Percentiles rank a stretch among this genome's conserved stretches.
Conservation (phyloP, 176 grass and related monocot species). For the Phoenix roebelenii region DNA sequence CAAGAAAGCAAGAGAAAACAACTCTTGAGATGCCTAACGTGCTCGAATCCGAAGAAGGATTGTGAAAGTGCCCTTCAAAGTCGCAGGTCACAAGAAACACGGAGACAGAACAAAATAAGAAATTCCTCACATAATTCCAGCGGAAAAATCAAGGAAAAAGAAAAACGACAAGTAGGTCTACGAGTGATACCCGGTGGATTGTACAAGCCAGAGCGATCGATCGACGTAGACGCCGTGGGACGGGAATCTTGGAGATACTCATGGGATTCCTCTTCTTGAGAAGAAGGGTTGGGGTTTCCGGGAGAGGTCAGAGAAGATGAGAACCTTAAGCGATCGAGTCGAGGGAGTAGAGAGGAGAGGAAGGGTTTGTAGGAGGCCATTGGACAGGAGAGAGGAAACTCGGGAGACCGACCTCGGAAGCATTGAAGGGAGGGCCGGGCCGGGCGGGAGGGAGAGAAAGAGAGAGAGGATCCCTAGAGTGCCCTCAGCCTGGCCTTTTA, state of each 20-base stretch:
- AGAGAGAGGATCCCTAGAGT: too few relatives aligned
- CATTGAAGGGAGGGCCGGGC: conserved; percentile 14
- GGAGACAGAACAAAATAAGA: conserved; percentile 2
- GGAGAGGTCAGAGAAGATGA: not conserved
- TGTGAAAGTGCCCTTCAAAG: conserved; percentile 56
- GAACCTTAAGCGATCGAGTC: not conserved
- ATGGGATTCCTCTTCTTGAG: conserved; percentile 9
- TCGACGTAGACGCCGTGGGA: conserved; percentile 24
- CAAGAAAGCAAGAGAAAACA: too few relatives aligned
- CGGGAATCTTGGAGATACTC: not conserved
- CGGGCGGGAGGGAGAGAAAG: not conserved
- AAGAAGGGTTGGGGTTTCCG: conserved; percentile 17
- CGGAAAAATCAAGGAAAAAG: not conserved
- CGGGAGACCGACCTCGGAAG: conserved; percentile 47
- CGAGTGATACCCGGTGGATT: conserved; percentile 40
- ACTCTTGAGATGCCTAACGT: conserved; percentile 88
- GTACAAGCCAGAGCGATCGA: conserved; percentile 72
- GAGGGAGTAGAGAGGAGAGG: not conserved
- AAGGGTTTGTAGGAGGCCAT: conserved; percentile 8
- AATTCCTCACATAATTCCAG: not conserved
- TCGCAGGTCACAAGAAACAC: not conserved
- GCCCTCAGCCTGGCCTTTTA: too few relatives aligned
- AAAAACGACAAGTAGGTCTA: too few relatives aligned
- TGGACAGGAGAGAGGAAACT: conserved; percentile 33
- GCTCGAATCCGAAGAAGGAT: conserved; percentile 48